Evolutionary conservation across 306 rosid species (phyloP).

Genomic region (Cicer cuneatum): DNA sequence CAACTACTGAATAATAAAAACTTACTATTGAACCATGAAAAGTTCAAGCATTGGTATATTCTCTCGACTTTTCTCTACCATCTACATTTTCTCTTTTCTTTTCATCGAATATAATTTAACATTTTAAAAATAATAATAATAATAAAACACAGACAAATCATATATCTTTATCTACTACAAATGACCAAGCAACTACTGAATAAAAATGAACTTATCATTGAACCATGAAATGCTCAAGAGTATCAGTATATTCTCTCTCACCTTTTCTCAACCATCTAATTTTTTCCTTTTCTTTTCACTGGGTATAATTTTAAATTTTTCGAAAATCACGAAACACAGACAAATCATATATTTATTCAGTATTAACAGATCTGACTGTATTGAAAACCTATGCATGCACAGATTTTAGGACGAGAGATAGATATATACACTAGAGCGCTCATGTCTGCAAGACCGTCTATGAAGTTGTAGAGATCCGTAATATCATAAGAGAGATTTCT

Average conservation of each 20-base stretch:
- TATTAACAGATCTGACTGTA: slow-evolving; percentile 18
- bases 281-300: background rate
- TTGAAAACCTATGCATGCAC: slow-evolving; percentile 6
- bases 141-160: too few relatives aligned
- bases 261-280: background rate
- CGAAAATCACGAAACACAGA: slow-evolving; percentile 13
- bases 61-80: too few relatives aligned
- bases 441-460: slow-evolving; percentile 95
- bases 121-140: too few relatives aligned
- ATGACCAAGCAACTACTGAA: too few relatives aligned
- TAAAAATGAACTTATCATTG: background rate
- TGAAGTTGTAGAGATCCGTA: slow-evolving; percentile 89
- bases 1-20: too few relatives aligned
- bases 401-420: slow-evolving; percentile 44
- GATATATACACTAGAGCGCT: slow-evolving; percentile 90
- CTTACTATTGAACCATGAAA: too few relatives aligned
- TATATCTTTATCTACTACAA: too few relatives aligned
- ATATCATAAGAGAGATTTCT: slow-evolving; percentile 89
- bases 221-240: background rate
- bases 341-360: background rate
- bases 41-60: too few relatives aligned
- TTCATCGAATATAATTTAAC: too few relatives aligned
- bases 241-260: background rate
- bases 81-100: too few relatives aligned
- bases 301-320: background rate